phyloP scores from a whole-genome alignment of 164 flowering plant species.

The Umbilicus rupestris region DNA sequence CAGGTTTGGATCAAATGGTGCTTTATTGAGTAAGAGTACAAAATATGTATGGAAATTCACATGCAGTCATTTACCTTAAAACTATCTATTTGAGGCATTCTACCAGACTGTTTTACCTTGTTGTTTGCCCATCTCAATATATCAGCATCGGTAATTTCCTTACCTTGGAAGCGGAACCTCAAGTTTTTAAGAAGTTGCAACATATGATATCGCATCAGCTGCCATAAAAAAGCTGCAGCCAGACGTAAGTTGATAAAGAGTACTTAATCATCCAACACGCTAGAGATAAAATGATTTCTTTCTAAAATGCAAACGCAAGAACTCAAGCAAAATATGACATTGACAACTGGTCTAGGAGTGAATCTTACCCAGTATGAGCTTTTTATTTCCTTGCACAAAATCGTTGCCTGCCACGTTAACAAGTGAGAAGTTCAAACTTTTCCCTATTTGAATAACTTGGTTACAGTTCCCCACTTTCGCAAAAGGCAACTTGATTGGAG shows the following conservation, averaged over 20 bases:
- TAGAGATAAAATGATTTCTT: not conserved
- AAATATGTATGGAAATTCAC: not conserved
- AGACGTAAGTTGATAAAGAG: not conserved
- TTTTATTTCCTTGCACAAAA: conserved; percentile 53
- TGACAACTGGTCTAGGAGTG: not conserved
- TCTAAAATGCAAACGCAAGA: not conserved
- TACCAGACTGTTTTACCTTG: conserved; percentile 41
- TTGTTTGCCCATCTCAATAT: conserved; percentile 53
- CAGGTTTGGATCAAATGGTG: not conserved
- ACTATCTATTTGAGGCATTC: conserved; percentile 44
- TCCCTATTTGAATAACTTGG: conserved; percentile 42
- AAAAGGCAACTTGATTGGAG: conserved; percentile 59
- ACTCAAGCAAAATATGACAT: not conserved
- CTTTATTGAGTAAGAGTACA: not conserved
- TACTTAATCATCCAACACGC: not conserved
- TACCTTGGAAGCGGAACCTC: conserved; percentile 43
- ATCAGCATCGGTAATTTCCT: conserved; percentile 53
- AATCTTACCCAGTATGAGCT: conserved; percentile 38
- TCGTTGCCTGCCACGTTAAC: conserved; percentile 60
- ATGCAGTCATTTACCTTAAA: conserved; percentile 32
- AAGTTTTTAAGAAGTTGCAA: conserved; percentile 51
- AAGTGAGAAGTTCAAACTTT: conserved; percentile 36
- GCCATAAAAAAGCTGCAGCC: conserved; percentile 50
- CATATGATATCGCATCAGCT: conserved; percentile 62
- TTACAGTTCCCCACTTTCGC: conserved; percentile 55